Conservation (phyloP, 768 basidiomycete genomes). For the Chalciporus sphaerocephalus region DNA sequence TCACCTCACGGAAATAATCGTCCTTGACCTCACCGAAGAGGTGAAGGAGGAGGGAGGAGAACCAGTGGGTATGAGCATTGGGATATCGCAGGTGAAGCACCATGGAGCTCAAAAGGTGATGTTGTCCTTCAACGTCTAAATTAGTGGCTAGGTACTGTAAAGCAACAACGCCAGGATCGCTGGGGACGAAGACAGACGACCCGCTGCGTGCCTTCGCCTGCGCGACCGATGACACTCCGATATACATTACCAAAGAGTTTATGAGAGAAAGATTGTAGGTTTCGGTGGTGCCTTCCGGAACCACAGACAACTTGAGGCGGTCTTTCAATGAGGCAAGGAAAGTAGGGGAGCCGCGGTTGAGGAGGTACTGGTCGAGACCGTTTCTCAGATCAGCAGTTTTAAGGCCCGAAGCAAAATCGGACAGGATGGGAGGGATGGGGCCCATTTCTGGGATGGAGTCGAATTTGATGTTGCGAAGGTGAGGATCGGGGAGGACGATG, state of each 20-base stretch:
- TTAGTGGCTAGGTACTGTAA: constrained; percentile 79
- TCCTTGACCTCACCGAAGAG: constrained; percentile 78
- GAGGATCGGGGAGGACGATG: constrained; percentile 79
- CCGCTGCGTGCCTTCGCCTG: constrained; percentile 85
- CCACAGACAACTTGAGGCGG: constrained; percentile 52
- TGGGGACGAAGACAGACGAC: constrained; percentile 72
- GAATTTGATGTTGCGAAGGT: constrained; percentile 68
- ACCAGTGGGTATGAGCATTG: constrained; percentile 98
- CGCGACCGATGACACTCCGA: constrained; percentile 89
- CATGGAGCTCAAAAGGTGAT: constrained; percentile 89
- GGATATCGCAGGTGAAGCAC: constrained; percentile 95
- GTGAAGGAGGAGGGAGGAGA: constrained; percentile 84
- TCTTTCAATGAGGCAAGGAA: constrained; percentile 79
- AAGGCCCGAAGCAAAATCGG: constrained; percentile 83
- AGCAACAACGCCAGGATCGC: constrained; percentile 80
- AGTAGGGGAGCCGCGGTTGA: constrained; percentile 66
- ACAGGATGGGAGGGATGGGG: constrained; percentile 83
- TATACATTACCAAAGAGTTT: constrained; percentile 93
- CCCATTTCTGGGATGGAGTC: constrained; percentile 87
- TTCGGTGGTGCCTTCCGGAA: constrained; percentile 47
- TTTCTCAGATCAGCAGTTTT: constrained; percentile 74
- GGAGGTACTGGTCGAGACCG: constrained; percentile 81
- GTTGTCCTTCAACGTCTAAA: constrained; percentile 93
- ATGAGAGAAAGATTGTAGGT: constrained; percentile 85
- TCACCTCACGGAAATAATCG: constrained; percentile 74